These are phyloP conservation scores for Alternaria sp. DNA, from an alignment of 2,329 filamentous ascomycete species.

Conservation along the genomic window DNA sequence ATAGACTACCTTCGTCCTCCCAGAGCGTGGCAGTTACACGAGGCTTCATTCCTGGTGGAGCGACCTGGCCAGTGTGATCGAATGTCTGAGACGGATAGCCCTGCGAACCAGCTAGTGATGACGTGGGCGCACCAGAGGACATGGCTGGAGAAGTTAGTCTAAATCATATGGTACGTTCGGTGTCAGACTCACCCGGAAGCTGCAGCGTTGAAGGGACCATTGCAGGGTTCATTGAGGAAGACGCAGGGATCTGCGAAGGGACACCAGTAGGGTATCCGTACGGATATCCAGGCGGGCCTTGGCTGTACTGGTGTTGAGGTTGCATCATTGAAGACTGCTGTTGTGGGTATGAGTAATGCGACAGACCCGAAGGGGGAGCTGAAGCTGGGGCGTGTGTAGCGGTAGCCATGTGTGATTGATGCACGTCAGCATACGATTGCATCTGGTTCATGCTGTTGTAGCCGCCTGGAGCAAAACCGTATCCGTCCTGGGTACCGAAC, in stretches of 20 bases:
- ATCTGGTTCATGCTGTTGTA: conserved; percentile 79
- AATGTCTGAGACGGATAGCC: conserved; percentile 62
- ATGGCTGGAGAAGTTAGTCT: conserved; percentile 38
- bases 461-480: conserved; percentile 47
- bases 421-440: conserved; percentile 85
- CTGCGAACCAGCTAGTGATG: conserved; percentile 40
- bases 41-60: conserved; percentile 94
- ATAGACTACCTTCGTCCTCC: conserved; percentile 97
- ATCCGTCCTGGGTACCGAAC: conserved; percentile 51
- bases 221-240: conserved; percentile 72
- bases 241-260: conserved; percentile 75
- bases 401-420: conserved; percentile 77
- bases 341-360: conserved; percentile 74
- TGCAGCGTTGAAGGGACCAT: conserved; percentile 77
- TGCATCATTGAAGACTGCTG: conserved; percentile 81
- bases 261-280: conserved; percentile 82
- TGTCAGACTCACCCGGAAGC: conserved; percentile 57
- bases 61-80: conserved; percentile 90
- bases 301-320: conserved; percentile 71
- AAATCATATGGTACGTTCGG: neutral
- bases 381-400: conserved; percentile 79
- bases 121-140: conserved; percentile 42
- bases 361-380: conserved; percentile 75
- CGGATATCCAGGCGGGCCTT: conserved; percentile 66
- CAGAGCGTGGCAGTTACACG: conserved; percentile 94